These are phyloP conservation scores for Aureobasidium lini DNA, from an alignment of 2,329 filamentous ascomycete genomes.

Conservation along the genomic window DNA sequence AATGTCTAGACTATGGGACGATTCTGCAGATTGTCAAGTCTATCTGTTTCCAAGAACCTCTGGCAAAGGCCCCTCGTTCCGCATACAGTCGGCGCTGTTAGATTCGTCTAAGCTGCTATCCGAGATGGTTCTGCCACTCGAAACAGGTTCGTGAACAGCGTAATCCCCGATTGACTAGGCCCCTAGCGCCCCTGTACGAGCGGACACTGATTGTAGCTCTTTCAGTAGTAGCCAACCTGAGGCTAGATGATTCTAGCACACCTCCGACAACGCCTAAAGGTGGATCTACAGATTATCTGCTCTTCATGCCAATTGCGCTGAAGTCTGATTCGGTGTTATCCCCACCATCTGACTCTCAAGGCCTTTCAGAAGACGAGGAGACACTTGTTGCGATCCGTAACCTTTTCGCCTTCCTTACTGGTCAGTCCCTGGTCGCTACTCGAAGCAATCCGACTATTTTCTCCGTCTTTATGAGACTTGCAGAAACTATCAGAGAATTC, in stretches of 20 bases:
- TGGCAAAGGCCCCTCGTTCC: slow-evolving; percentile 52
- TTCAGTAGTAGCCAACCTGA: slow-evolving; percentile 23
- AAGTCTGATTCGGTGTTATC: slow-evolving; percentile 37
- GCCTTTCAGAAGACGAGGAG: slow-evolving; percentile 29
- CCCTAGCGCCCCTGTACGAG: not conserved
- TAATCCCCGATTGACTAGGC: too few relatives aligned
- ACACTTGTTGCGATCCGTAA: slow-evolving; percentile 54
- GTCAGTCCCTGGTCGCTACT: slow-evolving; percentile 54
- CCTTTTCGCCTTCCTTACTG: slow-evolving; percentile 56
- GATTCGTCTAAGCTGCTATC: slow-evolving; percentile 46
- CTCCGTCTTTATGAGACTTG: slow-evolving; percentile 54
- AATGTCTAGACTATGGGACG: slow-evolving; percentile 46
- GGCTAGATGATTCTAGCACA: slow-evolving; percentile 22
- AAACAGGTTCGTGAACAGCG: slow-evolving; percentile 6
- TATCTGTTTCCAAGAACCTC: slow-evolving; percentile 54
- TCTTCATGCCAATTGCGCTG: slow-evolving; percentile 53
- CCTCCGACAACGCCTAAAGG: slow-evolving; percentile 31
- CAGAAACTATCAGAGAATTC: slow-evolving; percentile 49
- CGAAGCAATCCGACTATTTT: slow-evolving; percentile 49
- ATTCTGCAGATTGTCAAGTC: slow-evolving; percentile 54
- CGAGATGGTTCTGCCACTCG: slow-evolving; percentile 11
- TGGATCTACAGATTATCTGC: slow-evolving; percentile 45
- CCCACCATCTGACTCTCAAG: not conserved
- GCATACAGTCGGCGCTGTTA: slow-evolving; percentile 52
- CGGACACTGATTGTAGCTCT: not conserved